phyloP scores from a whole-genome alignment of 257 asterid genomes.

The Solanum habrochaites region DNA sequence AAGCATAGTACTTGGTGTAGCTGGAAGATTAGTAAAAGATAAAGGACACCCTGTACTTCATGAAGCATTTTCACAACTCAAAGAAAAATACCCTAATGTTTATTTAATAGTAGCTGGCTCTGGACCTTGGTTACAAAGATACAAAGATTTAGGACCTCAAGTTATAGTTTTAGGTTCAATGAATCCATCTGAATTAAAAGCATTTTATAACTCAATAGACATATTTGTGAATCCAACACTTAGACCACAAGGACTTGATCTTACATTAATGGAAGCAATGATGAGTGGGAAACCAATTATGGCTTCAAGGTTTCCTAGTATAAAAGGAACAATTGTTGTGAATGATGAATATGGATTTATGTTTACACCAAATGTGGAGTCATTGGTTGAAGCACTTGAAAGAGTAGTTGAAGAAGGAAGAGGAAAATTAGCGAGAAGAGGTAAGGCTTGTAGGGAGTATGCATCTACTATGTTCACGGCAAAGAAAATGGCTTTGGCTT shows the following conservation, averaged over 20 bases:
- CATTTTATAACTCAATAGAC: conserved; percentile 69
- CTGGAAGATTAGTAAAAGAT: conserved; percentile 84
- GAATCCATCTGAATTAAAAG: conserved; percentile 42
- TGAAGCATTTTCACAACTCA: conserved; percentile 62
- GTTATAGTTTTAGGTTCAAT: conserved; percentile 66
- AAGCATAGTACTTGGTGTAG: conserved; percentile 69
- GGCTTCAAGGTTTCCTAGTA: conserved; percentile 93
- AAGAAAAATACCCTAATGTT: conserved; percentile 23
- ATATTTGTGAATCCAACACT: conserved; percentile 79
- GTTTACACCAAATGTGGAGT: conserved; percentile 73
- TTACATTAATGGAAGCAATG: conserved; percentile 87
- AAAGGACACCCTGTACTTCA: conserved; percentile 81
- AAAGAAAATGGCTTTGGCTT: conserved; percentile 75
- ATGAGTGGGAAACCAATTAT: conserved; percentile 85
- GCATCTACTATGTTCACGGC: conserved; percentile 85
- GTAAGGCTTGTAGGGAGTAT: conserved; percentile 60
- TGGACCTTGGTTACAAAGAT: conserved; percentile 76
- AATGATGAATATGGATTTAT: conserved; percentile 67
- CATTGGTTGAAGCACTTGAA: conserved; percentile 57
- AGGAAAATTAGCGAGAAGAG: conserved; percentile 50
- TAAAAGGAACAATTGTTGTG: conserved; percentile 74
- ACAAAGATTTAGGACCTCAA: conserved; percentile 55
- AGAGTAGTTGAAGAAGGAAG: conserved; percentile 57
- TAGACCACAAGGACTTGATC: conserved; percentile 97
- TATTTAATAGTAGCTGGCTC: conserved; percentile 86